Conservation (phyloP, 305 asterid genomes). For the Fraxinus xanthoxyloides region DNA sequence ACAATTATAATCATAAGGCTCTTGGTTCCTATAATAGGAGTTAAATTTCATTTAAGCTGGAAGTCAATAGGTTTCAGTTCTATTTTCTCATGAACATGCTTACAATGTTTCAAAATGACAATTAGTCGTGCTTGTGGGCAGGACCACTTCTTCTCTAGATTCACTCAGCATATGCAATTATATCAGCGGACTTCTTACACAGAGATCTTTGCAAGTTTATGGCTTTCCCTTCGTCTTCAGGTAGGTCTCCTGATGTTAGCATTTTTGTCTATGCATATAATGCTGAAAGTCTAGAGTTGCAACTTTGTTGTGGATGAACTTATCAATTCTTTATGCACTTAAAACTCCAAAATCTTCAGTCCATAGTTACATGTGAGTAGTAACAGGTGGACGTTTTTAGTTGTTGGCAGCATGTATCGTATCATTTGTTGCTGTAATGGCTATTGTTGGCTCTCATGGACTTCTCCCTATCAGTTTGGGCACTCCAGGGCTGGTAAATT, state of each 20-base stretch:
- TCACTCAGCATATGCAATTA: conserved; percentile 56
- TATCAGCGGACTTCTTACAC: conserved; percentile 91
- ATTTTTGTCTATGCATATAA: neutral
- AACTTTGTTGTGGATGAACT: neutral
- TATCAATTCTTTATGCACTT: neutral
- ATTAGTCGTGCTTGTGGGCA: conserved; percentile 34
- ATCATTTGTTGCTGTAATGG: conserved; percentile 90
- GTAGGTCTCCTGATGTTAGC: conserved; percentile 32
- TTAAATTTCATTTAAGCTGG: neutral
- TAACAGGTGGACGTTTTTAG: conserved; percentile 37
- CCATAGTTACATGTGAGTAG: neutral
- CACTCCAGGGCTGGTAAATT: conserved; percentile 90
- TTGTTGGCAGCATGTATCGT: conserved; percentile 86
- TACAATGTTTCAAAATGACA: neutral
- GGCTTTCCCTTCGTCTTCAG: conserved; percentile 51
- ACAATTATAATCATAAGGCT: neutral
- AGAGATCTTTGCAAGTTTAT: conserved; percentile 69
- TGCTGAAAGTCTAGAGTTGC: neutral
- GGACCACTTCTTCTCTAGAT: conserved; percentile 58
- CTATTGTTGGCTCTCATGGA: conserved; percentile 75
- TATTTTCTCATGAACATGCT: neutral
- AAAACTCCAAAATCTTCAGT: neutral
- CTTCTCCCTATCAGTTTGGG: conserved; percentile 74
- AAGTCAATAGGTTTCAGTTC: neutral
- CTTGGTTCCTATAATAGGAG: neutral